phyloP scores from a whole-genome alignment of 2,329 filamentous ascomycete genomes.

The Fusarium coffeatum region DNA sequence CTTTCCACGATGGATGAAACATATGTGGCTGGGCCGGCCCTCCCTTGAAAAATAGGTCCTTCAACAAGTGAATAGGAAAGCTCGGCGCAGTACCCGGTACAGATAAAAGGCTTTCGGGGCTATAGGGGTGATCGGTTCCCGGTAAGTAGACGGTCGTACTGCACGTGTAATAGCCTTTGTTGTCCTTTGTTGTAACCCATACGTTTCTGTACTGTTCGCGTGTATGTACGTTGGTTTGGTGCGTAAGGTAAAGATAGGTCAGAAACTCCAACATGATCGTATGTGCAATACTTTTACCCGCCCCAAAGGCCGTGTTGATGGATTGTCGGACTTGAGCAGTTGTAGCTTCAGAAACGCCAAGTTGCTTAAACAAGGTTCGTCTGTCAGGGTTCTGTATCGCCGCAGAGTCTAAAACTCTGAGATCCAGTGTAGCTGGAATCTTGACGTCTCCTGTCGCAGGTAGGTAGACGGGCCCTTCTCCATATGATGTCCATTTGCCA shows the following conservation, averaged over 20 bases:
- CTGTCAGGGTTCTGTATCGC: constrained; percentile 7
- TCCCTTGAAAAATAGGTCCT: not conserved
- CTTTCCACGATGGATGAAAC: constrained; percentile 1
- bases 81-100: not conserved
- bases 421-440: constrained; percentile 4
- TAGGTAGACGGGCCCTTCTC: constrained; percentile 3
- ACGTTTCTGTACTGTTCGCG: accelerated
- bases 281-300: too few relatives aligned
- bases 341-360: constrained; percentile 19
- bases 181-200: accelerated
- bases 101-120: constrained; percentile 6
- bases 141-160: constrained; percentile 12
- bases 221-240: not conserved
- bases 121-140: not conserved
- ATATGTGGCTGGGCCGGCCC: accelerated
- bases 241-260: constrained; percentile 22
- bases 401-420: not conserved
- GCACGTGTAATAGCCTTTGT: too few relatives aligned
- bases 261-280: not conserved
- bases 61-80: not conserved
- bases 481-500: not conserved
- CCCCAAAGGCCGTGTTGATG: not conserved
- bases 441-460: not conserved
- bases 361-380: not conserved
- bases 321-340: not conserved